Evolutionary conservation across 2,329 filamentous ascomycete genomes (phyloP), one percentile per base, ranked within the genome.

Genomic region (Fusarium acutatum): DNA sequence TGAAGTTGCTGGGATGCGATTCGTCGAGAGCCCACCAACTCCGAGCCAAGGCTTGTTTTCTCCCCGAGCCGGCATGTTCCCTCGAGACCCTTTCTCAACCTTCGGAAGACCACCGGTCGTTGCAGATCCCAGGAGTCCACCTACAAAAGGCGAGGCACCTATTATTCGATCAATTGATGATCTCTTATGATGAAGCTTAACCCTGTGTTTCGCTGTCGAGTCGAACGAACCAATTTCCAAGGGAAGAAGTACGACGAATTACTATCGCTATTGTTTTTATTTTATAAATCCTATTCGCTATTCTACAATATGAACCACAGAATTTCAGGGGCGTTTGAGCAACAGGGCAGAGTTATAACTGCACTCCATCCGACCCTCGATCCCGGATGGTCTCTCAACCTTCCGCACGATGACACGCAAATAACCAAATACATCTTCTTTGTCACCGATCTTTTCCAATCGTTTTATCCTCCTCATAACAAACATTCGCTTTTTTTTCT

Each of bases 81-180:
- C 88, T 9, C 83, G 87, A 32, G 86, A 90, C 71, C 84, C 86
- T 0, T 86, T 88, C 64, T 84, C 81, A 52, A 83, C 86, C 6
- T 89, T 89, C 72, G 85, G 84, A 49, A 84, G 86, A 41, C 88
- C 88, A 17, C 76, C 83, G 6, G 86, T 88, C 69, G 82, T 85
- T 17, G 86, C 85, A 20, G 92, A 95, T 79, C 93, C 93, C 20
- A 85, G 93, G 75, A 95, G 93, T 79, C 93, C 93, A 22, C 91
- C 92, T 1, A 93, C 92, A 18, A 90, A 89, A 77, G 93, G 93
- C 43, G 92, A 93, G 80, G 90, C 90, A 65, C 92, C 93, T 7
- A 95, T 96, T 69, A 90, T 91, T 58, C 87, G 93, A 64, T 95
- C 92, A 66, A 96, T 96, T 77, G 92, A 94, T 80, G 93, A 95